Percentiles rank a stretch among this genome's conserved stretches.
phyloP scores from a whole-genome alignment of 768 basidiomycete species.

The Brasilioporus rufonigricans region DNA sequence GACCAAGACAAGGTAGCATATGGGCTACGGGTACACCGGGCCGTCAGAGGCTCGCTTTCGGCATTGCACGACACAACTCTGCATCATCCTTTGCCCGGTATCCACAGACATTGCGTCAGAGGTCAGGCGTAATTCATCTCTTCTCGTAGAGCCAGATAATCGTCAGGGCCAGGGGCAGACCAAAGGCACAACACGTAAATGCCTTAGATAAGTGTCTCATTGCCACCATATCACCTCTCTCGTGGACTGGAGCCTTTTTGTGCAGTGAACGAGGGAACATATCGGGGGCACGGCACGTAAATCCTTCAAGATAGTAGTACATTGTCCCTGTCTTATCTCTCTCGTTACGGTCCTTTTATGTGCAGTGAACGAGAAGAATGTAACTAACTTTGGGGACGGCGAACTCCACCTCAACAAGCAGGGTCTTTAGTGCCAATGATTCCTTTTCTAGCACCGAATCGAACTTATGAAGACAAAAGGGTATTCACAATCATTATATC shows the following conservation, averaged over 20 bases:
- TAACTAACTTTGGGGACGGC: not conserved
- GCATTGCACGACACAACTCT: not conserved
- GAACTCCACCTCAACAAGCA: not conserved
- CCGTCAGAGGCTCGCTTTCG: not conserved
- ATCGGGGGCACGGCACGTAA: not conserved
- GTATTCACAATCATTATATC: conserved; percentile 9
- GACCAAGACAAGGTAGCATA: not conserved
- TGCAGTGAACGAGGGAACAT: not conserved
- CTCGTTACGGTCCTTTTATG: not conserved
- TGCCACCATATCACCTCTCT: not conserved
- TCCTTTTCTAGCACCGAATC: not conserved
- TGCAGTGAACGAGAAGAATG: not conserved
- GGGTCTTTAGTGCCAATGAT: not conserved
- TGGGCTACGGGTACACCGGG: not conserved
- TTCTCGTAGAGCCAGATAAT: not conserved
- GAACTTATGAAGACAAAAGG: not conserved
- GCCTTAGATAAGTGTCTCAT: not conserved
- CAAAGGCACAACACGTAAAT: not conserved
- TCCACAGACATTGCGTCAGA: not conserved
- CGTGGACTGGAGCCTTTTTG: not conserved
- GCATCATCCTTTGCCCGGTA: not conserved
- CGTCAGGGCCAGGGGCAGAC: not conserved
- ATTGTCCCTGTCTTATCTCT: not conserved
- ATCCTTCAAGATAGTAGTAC: not conserved
- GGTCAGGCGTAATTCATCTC: not conserved